Evolutionary conservation across 768 basidiomycete genomes (phyloP).

Genomic region (Pleurotus platypus): DNA sequence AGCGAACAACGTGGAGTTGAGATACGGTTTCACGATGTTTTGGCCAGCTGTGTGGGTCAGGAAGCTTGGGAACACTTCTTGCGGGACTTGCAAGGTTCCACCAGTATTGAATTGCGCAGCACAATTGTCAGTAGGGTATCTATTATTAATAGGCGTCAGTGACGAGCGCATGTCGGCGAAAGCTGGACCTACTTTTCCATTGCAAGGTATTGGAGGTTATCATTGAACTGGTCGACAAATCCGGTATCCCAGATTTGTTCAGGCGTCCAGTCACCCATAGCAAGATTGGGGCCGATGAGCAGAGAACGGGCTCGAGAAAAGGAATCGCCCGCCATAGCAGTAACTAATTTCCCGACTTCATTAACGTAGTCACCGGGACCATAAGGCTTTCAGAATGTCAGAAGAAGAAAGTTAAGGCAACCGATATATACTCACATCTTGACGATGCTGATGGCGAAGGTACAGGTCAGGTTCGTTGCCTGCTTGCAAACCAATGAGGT

Average conservation of each 20-base stretch:
- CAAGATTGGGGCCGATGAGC: slow-evolving; percentile 57
- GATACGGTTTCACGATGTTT: slow-evolving; percentile 48
- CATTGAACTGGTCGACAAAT: slow-evolving; percentile 38
- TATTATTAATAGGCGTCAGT: slow-evolving; percentile 18
- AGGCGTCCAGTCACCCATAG: slow-evolving; percentile 48
- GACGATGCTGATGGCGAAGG: slow-evolving; percentile 10
- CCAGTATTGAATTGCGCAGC: slow-evolving; percentile 44
- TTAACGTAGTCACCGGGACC: slow-evolving; percentile 40
- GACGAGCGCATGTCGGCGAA: slow-evolving; percentile 3
- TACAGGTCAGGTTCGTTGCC: slow-evolving; percentile 84
- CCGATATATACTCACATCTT: slow-evolving; percentile 38
- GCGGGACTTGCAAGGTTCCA: slow-evolving; percentile 30
- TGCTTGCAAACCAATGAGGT: slow-evolving; percentile 64
- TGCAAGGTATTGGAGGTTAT: slow-evolving; percentile 40
- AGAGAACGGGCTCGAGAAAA: slow-evolving; percentile 33
- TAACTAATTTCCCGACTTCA: slow-evolving; percentile 50
- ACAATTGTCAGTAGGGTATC: slow-evolving; percentile 62
- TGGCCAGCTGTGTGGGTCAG: slow-evolving; percentile 56
- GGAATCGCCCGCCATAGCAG: slow-evolving; percentile 37
- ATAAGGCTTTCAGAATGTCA: slow-evolving; percentile 25
- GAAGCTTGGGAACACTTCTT: slow-evolving; percentile 47
- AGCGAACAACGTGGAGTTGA: slow-evolving; percentile 43
- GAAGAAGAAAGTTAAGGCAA: slow-evolving; percentile 53
- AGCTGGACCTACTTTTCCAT: slow-evolving; percentile 49
- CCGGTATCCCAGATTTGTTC: slow-evolving; percentile 53